These are phyloP conservation scores for Naganishia randhawae DNA, from an alignment of 768 basidiomycete species.

Conservation along the genomic window DNA sequence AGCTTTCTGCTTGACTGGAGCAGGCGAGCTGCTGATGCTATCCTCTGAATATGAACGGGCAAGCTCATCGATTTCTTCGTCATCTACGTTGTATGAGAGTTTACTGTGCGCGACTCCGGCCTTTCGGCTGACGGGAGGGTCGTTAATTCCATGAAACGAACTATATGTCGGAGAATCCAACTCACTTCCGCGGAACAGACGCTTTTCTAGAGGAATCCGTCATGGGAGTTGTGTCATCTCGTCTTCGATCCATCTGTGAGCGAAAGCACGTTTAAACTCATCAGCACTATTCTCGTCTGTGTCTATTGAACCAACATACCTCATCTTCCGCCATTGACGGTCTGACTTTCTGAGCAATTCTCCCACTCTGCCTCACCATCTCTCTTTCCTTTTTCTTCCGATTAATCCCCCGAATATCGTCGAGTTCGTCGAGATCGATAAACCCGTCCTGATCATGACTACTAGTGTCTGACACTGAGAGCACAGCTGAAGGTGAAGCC, in stretches of 20 bases:
- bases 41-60: constrained; percentile 20
- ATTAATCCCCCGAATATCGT: background rate
- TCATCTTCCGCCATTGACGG: background rate
- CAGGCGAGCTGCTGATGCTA: background rate
- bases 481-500: background rate
- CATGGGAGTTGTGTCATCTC: background rate
- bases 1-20: background rate
- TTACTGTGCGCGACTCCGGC: background rate
- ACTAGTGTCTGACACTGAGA: background rate
- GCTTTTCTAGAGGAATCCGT: background rate
- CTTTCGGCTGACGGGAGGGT: background rate
- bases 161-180: background rate
- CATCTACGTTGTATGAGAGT: background rate
- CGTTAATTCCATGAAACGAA: background rate
- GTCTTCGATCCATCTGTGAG: background rate
- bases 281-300: background rate
- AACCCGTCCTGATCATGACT: background rate
- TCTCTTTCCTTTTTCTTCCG: background rate
- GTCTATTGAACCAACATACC: background rate
- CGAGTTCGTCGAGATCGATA: background rate
- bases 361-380: constrained; percentile 7
- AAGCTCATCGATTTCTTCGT: constrained; percentile 15
- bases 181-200: background rate
- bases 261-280: background rate
- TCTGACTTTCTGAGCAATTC: background rate